Base-by-base conservation (phyloP, 805 yeast genomes). In the Debaryomyces castellii region DNA sequence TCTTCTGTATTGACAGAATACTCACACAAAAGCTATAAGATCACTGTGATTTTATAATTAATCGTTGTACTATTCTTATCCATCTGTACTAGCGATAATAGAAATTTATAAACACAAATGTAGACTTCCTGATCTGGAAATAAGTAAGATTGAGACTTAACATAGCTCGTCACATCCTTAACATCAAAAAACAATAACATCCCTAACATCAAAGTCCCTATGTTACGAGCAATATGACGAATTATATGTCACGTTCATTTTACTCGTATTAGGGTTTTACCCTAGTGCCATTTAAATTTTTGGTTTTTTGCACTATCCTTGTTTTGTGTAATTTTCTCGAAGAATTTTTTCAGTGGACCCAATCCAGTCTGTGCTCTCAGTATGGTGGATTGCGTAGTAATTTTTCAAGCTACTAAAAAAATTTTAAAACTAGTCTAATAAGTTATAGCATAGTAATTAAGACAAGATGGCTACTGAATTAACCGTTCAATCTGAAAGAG, bases 401-500 rank as follows among this genome's bases (percentile, higher is more conserved):
- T 41, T 43, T 43, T 39, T 38, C 40, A 37, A 23, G 14, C 21
- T 37, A 37, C 27, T 36, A 41, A 41, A 41, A 41, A 41, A 23
- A 34, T 41, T 41, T 41, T 38, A 33, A 40, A 18, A 37, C 39
- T 22, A 22, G 40, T 37, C 30, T 23, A 18, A 18, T 22, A 23
- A 23, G 23, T 37, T 22, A 36, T 37, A 37, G 40, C 40, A 37
- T 37, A 37, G 20, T 35, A 45, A 39, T 44, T 38, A 49, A 48
- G 51, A 55, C 61, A 82, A 81, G 81, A 94, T 92, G 98, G 95
- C 98, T 76, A 87, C 98, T 80, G 99, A 94, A 86, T 89, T 94
- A 83, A 92, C 97, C 78, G 99, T 94, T 83, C 99, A 94, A 87
- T 87, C 97, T 76, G 99, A 94, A 86, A 92, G 96, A 82, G 99